Percentiles rank a stretch among this genome's conserved stretches.
These are phyloP conservation scores for Arctium lappa DNA, from an alignment of 129 eudicot species.

Conservation along the genomic window DNA sequence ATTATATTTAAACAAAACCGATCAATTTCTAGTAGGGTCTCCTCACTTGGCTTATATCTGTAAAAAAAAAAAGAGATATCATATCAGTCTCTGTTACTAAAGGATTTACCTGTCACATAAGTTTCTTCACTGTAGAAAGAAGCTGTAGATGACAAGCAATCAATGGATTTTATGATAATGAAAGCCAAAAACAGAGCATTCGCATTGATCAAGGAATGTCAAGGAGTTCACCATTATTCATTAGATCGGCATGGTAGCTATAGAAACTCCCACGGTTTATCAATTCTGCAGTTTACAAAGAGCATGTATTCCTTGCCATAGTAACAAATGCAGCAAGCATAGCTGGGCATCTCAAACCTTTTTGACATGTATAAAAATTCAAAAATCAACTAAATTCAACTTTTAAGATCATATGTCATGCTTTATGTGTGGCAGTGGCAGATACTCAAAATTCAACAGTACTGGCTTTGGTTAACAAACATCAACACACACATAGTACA, in stretches of 20 bases:
- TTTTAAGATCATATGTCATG: background rate
- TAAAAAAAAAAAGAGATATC: constrained; percentile 22
- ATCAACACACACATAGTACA: background rate
- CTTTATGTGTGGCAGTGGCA: background rate
- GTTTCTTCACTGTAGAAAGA: background rate
- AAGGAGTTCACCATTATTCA: background rate
- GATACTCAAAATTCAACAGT: background rate
- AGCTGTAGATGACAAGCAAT: background rate
- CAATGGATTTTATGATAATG: background rate
- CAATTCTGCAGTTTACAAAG: background rate
- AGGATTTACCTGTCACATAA: background rate
- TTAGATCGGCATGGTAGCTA: background rate
- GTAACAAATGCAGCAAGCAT: background rate
- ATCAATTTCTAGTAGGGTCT: constrained; percentile 78
- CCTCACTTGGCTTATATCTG: constrained; percentile 97
- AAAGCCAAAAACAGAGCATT: background rate
- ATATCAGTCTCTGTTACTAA: constrained; percentile 18
- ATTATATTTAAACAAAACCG: constrained; percentile 83
- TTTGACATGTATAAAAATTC: background rate
- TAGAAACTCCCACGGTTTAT: background rate
- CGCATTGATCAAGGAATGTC: background rate
- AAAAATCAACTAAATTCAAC: background rate
- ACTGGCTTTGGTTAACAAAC: background rate
- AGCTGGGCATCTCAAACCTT: background rate
- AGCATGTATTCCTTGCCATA: background rate